Evolutionary conservation across 805 yeast species (phyloP).

Genomic region (Starmerella vitae): DNA sequence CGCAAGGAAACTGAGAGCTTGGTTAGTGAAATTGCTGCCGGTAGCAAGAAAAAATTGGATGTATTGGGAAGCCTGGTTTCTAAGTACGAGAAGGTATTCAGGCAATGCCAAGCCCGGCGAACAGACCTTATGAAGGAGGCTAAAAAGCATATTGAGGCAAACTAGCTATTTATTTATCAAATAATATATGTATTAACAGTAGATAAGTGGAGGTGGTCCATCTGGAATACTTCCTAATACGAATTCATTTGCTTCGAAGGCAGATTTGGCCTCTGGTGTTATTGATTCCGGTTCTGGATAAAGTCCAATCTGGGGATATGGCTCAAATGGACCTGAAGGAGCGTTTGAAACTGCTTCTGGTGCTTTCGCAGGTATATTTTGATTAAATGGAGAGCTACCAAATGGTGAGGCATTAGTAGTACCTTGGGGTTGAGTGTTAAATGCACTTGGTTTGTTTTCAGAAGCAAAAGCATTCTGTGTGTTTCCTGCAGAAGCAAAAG

Average conservation of each 20-base stretch:
- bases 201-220: slow-evolving; percentile 24
- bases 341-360: slow-evolving; percentile 2
- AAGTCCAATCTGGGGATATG: slow-evolving; percentile 27
- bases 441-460: too few species aligned
- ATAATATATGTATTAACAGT: slow-evolving; percentile 13
- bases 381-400: slow-evolving; percentile 6
- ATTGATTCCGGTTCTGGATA: slow-evolving; percentile 29
- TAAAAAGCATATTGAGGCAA: slow-evolving; percentile 1
- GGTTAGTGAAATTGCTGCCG: slow-evolving; percentile 55
- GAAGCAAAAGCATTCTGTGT: too few species aligned
- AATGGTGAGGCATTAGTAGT: slow-evolving; percentile 1
- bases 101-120: slow-evolving; percentile 5
- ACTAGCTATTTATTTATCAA: neutral
- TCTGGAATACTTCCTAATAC: slow-evolving; percentile 26
- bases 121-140: slow-evolving; percentile 13
- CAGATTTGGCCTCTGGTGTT: slow-evolving; percentile 32
- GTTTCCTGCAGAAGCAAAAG: too few species aligned
- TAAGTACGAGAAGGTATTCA: slow-evolving; percentile 19
- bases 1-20: slow-evolving; percentile 61
- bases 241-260: slow-evolving; percentile 31
- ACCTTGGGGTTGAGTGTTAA: too few species aligned
- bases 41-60: slow-evolving; percentile 35
- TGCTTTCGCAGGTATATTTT: neutral
- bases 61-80: slow-evolving; percentile 14
- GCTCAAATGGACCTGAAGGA: too few species aligned